Percentiles rank a stretch among this genome's conserved stretches.
Conservation (phyloP, 1,139 yeast genomes). For the Scheffersomyces cryptocercus region DNA sequence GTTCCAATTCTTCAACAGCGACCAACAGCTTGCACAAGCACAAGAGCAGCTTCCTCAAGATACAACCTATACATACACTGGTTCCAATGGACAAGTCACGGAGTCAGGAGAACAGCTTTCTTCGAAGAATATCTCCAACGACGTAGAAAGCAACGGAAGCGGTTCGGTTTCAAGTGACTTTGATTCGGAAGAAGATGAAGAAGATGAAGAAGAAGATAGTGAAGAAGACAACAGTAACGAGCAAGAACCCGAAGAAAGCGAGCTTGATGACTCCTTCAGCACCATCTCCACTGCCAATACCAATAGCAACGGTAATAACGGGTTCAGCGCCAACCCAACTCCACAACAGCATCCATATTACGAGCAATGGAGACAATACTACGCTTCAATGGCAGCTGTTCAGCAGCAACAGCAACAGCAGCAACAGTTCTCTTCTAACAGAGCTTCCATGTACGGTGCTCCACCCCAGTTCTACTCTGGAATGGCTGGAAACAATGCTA, state of each 20-base stretch:
- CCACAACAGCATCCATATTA: slow-evolving; percentile 10
- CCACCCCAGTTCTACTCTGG: slow-evolving; percentile 8
- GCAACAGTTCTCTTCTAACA: slow-evolving; percentile 12
- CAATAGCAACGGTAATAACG: not conserved
- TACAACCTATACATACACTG: no score
- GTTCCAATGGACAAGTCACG: no score
- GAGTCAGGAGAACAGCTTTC: no score
- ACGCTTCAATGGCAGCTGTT: slow-evolving; percentile 25
- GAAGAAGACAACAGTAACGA: not conserved
- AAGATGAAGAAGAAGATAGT: slow-evolving; percentile 1
- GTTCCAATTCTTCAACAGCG: no score
- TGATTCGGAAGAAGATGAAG: slow-evolving; percentile 4
- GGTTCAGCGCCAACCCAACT: not conserved
- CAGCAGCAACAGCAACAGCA: slow-evolving; percentile 21
- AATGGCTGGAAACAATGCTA: slow-evolving; percentile 5
- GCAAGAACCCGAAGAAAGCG: no score
- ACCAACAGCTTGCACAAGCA: no score
- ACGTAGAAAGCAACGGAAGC: no score
- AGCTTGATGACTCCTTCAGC: not conserved
- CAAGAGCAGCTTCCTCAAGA: no score
- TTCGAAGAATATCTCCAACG: no score
- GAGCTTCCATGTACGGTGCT: slow-evolving; percentile 6
- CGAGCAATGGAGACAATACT: slow-evolving; percentile 32
- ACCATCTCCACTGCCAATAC: not conserved
- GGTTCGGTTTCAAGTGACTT: not conserved